Percentiles rank a stretch among this genome's conserved stretches.
These are phyloP conservation scores for Croton laevigatus DNA, from an alignment of 441 rosid species.

Conservation along the genomic window DNA sequence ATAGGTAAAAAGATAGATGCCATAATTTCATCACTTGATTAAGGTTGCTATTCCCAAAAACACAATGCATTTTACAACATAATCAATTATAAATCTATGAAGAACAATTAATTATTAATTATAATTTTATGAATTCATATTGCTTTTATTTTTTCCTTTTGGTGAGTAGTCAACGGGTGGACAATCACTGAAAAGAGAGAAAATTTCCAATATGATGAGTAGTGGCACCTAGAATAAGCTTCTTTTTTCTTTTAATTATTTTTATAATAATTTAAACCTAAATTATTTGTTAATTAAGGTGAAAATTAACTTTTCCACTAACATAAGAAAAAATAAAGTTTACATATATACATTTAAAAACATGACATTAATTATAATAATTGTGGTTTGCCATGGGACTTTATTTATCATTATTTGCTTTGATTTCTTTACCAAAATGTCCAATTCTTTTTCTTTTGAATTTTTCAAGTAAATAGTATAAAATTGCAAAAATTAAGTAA, in stretches of 20 bases:
- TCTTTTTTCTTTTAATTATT: background rate
- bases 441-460: no score
- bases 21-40: slow-evolving; percentile 30
- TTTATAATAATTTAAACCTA: no score
- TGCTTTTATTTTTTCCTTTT: background rate
- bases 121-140: background rate
- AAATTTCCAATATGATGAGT: slow-evolving; percentile 15
- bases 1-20: background rate
- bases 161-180: slow-evolving; percentile 22
- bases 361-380: background rate
- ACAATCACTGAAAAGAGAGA: slow-evolving; percentile 16
- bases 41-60: slow-evolving; percentile 16
- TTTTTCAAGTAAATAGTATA: no score
- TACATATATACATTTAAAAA: no score
- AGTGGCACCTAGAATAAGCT: slow-evolving; percentile 4
- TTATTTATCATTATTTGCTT: no score
- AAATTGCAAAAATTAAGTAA: no score
- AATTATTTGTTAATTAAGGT: no score
- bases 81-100: background rate
- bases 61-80: slow-evolving; percentile 13
- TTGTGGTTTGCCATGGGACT: no score
- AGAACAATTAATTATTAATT: background rate
- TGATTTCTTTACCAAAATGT: no score
- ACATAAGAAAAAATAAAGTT: background rate
- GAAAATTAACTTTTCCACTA: no score